Conservation (phyloP, 345 rosid species). For the Schrenkiella parvula region DNA sequence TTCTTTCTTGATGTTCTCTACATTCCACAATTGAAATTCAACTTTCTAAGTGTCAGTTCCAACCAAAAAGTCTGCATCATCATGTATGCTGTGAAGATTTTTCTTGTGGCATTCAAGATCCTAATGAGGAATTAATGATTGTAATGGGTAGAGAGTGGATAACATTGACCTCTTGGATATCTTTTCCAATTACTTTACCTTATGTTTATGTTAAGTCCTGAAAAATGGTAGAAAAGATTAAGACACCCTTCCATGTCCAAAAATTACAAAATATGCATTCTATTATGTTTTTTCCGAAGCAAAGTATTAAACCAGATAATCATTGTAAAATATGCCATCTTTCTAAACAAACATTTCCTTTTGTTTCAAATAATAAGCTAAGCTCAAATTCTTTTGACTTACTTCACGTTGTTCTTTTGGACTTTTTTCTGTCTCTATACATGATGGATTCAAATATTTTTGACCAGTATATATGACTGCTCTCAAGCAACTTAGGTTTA, state of each 20-base stretch:
- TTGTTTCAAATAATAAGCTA: not conserved
- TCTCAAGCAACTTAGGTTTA: not conserved
- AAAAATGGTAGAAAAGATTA: not conserved
- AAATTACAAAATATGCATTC: not conserved
- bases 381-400: not conserved
- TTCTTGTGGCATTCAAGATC: not conserved
- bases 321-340: not conserved
- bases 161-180: not conserved
- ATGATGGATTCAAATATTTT: not conserved
- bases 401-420: not conserved
- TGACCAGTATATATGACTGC: not conserved
- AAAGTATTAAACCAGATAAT: not conserved
- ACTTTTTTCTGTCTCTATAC: not conserved
- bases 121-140: not conserved
- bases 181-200: no score
- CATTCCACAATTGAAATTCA: not conserved
- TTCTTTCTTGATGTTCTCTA: not conserved
- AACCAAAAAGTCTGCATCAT: rapidly evolving
- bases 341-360: not conserved
- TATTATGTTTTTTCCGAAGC: not conserved
- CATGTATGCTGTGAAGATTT: not conserved
- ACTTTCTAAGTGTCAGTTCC: not conserved
- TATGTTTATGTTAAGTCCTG: no score
- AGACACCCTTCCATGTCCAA: not conserved
- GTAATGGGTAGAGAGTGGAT: not conserved